Percentiles rank a stretch among this genome's conserved stretches.
Evolutionary conservation across 192 early-diverging fungal species (phyloP).

Genomic region (Backusella australiensis): DNA sequence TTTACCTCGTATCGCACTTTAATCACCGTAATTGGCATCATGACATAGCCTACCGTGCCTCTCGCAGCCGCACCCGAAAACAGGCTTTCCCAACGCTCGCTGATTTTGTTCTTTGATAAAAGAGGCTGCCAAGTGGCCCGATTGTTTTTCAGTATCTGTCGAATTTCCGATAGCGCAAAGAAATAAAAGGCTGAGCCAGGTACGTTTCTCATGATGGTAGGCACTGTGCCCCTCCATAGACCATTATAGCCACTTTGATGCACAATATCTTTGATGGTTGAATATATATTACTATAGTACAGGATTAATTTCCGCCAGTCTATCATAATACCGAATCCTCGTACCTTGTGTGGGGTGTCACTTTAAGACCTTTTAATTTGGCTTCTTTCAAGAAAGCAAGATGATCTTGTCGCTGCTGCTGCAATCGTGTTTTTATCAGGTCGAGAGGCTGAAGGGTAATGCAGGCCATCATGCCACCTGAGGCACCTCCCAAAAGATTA

Average conservation of each 20-base stretch:
- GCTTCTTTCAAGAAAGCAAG: constrained; percentile 43
- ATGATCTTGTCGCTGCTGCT: constrained; percentile 59
- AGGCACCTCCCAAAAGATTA: constrained; percentile 72
- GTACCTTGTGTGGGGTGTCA: constrained; percentile 43
- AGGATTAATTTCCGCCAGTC: not conserved
- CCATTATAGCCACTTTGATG: constrained; percentile 49
- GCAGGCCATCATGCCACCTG: constrained; percentile 76
- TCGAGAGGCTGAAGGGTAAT: constrained; percentile 87
- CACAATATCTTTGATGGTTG: constrained; percentile 60
- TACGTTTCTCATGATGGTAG: constrained; percentile 66
- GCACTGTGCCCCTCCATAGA: constrained; percentile 77
- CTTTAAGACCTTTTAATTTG: constrained; percentile 36
- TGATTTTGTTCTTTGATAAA: constrained; percentile 21
- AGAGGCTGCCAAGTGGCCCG: constrained; percentile 37
- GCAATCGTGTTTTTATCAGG: constrained; percentile 78
- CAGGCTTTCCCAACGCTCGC: constrained; percentile 55
- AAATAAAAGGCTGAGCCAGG: constrained; percentile 76
- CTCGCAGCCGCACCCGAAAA: constrained; percentile 66
- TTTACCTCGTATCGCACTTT: constrained; percentile 87
- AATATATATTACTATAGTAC: constrained; percentile 43
- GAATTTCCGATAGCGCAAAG: constrained; percentile 58
- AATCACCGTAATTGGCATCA: constrained; percentile 92
- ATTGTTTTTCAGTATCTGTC: constrained; percentile 47
- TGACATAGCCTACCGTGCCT: constrained; percentile 72
- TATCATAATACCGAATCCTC: no score